Percentiles rank a stretch among this genome's conserved stretches.
These are phyloP conservation scores for Teunomyces aglyptinius DNA, from an alignment of 805 yeast species.

Conservation along the genomic window DNA sequence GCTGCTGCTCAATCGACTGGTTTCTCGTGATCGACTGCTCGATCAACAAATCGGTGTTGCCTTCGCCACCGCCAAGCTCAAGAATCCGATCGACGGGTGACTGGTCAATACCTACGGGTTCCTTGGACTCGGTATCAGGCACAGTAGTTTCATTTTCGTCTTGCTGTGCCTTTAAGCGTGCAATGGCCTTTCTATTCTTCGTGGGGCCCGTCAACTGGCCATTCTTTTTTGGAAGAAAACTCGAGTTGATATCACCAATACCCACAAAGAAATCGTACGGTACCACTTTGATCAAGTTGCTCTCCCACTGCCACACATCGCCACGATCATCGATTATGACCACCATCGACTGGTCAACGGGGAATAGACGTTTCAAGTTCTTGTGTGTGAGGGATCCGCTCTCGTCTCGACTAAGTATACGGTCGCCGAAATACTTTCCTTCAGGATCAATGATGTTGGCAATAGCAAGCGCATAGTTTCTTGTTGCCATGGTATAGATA, in stretches of 20 bases:
- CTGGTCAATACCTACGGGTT: conserved; percentile 10
- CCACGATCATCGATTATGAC: conserved; percentile 96
- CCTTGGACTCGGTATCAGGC: not conserved
- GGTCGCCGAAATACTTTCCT: conserved; percentile 82
- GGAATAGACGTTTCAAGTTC: conserved; percentile 82
- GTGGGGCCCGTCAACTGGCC: conserved; percentile 58
- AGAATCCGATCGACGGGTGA: conserved; percentile 51
- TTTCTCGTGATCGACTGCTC: conserved; percentile 63
- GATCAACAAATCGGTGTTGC: conserved; percentile 45
- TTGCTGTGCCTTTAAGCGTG: conserved; percentile 48
- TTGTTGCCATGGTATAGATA: conserved; percentile 96
- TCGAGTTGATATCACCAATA: conserved; percentile 94
- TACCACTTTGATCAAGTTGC: conserved; percentile 83
- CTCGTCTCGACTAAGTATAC: conserved; percentile 91
- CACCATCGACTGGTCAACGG: conserved; percentile 95
- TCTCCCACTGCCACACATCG: conserved; percentile 98
- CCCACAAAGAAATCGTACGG: conserved; percentile 97
- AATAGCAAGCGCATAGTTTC: conserved; percentile 86
- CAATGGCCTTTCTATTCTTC: conserved; percentile 57
- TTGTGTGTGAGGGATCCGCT: conserved; percentile 91
- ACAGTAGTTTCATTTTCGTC: conserved; percentile 15
- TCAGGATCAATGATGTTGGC: conserved; percentile 90
- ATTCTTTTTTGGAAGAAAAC: conserved; percentile 81
- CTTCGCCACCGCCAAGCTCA: conserved; percentile 51
- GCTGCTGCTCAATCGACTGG: conserved; percentile 74